Conservation (phyloP, 1,139 yeast genomes). For the Magnusiomyces magnusii region DNA sequence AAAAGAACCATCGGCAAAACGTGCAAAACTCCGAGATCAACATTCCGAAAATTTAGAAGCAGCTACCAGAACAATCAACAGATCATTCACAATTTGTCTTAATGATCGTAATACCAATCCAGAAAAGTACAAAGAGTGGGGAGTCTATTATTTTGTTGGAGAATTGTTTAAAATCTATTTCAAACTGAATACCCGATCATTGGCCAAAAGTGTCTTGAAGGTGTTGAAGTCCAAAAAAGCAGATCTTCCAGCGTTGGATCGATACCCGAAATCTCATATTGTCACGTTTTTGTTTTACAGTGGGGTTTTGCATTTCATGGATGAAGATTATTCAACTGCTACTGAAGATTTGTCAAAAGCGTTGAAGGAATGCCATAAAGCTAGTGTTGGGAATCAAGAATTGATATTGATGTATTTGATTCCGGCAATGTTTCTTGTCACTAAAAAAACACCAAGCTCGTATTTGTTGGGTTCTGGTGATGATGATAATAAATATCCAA, state of each 20-base stretch:
- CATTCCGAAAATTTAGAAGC: conserved; percentile 47
- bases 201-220: conserved; percentile 71
- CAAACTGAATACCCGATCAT: conserved; percentile 57
- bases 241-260: conserved; percentile 44
- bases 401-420: conserved; percentile 33
- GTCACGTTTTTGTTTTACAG: conserved; percentile 59
- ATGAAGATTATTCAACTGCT: conserved; percentile 50
- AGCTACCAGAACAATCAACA: conserved; percentile 49
- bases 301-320: conserved; percentile 56
- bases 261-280: conserved; percentile 44
- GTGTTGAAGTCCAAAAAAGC: conserved; percentile 54
- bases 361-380: conserved; percentile 33
- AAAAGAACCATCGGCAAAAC: conserved; percentile 30
- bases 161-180: conserved; percentile 68
- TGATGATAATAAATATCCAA: conserved; percentile 41
- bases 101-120: conserved; percentile 62
- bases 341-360: conserved; percentile 46
- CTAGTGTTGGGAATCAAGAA: conserved; percentile 32
- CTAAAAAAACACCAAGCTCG: conserved; percentile 29
- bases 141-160: conserved; percentile 68
- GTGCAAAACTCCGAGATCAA: neutral
- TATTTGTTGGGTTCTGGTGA: conserved; percentile 33
- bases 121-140: conserved; percentile 36
- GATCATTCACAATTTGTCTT: conserved; percentile 67
- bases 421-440: conserved; percentile 32